Percentiles rank a stretch among this genome's conserved stretches.
These are phyloP conservation scores for Conringia planisiliqua DNA, from an alignment of 345 rosid species.

Conservation along the genomic window DNA sequence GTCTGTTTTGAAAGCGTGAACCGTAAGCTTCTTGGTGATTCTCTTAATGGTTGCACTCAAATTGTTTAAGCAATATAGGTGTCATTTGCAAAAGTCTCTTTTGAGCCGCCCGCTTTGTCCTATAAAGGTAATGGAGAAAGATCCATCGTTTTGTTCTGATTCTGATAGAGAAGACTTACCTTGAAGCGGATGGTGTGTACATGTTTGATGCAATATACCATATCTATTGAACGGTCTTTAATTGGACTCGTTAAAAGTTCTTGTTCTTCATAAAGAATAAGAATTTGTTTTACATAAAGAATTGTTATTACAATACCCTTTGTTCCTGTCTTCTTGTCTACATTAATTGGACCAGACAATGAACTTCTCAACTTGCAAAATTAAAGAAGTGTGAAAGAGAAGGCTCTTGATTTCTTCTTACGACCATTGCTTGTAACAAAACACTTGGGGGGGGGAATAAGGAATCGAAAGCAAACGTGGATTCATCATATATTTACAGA, in stretches of 20 bases:
- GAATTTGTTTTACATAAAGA: not conserved
- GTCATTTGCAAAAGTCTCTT: slow-evolving; percentile 8
- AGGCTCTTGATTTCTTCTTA: not conserved
- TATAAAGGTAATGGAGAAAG: slow-evolving; percentile 20
- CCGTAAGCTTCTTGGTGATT: slow-evolving; percentile 20
- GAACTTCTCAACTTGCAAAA: not conserved
- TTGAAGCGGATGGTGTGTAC: slow-evolving; percentile 13
- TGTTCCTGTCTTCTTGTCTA: slow-evolving; percentile 4
- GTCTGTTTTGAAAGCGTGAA: slow-evolving; percentile 26
- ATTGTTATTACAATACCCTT: not conserved
- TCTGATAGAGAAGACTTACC: slow-evolving; percentile 17
- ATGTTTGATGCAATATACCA: slow-evolving; percentile 12
- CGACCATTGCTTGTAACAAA: not conserved
- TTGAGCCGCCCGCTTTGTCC: slow-evolving; percentile 23
- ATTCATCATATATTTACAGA: slow-evolving; percentile 42
- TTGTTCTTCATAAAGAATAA: slow-evolving; percentile 1
- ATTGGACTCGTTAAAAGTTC: not conserved
- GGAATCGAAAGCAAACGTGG: slow-evolving; percentile 10
- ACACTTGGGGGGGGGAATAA: not conserved
- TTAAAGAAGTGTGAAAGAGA: not conserved
- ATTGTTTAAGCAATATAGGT: slow-evolving; percentile 6
- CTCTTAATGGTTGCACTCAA: slow-evolving; percentile 16
- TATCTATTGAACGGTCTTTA: slow-evolving; percentile 21
- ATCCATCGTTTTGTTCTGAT: slow-evolving; percentile 24
- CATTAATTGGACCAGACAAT: not conserved